A percentile compares a stretch with the other conserved stretches of the same genome.
phyloP scores from a whole-genome alignment of 768 basidiomycete genomes.

The Pleurotus platypus region DNA sequence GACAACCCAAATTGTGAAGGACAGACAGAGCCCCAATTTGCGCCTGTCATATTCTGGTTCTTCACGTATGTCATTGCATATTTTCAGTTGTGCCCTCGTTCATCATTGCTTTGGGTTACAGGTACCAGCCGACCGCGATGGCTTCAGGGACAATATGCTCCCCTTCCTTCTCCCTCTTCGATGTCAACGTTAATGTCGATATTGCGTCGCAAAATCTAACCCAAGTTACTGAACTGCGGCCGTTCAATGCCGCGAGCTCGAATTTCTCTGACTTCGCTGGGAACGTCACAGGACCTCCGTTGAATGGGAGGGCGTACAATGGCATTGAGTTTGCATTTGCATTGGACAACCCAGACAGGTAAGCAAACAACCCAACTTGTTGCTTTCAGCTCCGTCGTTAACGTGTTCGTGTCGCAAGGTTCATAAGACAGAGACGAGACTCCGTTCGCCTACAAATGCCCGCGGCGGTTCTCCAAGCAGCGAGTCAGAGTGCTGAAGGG shows the following conservation, averaged over 20 bases:
- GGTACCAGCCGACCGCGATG: constrained; percentile 30
- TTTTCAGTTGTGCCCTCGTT: neutral
- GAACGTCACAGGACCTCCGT: constrained; percentile 41
- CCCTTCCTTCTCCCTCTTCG: constrained; percentile 39
- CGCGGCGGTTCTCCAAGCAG: constrained; percentile 47
- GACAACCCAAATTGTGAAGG: neutral
- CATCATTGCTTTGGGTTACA: constrained; percentile 6
- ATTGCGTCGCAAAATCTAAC: constrained; percentile 40
- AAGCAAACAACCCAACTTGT: neutral
- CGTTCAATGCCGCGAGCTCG: constrained; percentile 29
- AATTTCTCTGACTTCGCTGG: constrained; percentile 36
- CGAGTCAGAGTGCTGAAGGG: constrained; percentile 33
- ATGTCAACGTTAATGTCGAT: constrained; percentile 42
- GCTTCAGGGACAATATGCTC: constrained; percentile 47
- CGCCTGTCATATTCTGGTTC: constrained; percentile 56
- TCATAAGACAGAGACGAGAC: neutral
- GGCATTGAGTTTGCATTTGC: constrained; percentile 42
- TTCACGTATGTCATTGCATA: constrained; percentile 32
- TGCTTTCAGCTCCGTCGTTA: neutral
- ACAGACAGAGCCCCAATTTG: constrained; percentile 29
- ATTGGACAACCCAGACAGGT: constrained; percentile 32
- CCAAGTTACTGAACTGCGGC: constrained; percentile 34
- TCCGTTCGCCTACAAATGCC: constrained; percentile 35
- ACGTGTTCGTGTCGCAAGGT: neutral
- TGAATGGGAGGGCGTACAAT: constrained; percentile 49